Evolutionary conservation across 495 filamentous ascomycete genomes (phyloP).

Genomic region (Trichoderma orchidacearum): DNA sequence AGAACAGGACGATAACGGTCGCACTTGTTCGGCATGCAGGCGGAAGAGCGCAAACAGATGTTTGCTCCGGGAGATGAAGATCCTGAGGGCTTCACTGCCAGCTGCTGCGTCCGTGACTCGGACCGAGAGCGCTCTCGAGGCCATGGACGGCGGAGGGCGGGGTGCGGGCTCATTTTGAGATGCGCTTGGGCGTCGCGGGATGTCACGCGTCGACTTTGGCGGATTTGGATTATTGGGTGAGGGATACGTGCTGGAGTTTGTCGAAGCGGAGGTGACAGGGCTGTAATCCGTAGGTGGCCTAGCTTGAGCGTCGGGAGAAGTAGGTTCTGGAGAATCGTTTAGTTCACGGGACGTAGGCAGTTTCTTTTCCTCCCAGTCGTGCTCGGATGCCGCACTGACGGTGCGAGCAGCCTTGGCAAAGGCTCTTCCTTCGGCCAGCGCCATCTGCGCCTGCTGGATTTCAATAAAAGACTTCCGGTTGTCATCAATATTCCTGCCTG

Average conservation of each 20-base stretch:
- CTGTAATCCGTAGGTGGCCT: slow-evolving; percentile 8
- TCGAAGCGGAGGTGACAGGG: slow-evolving; percentile 13
- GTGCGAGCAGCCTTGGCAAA: slow-evolving; percentile 39
- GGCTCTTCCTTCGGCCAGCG: slow-evolving; percentile 56
- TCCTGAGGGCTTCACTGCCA: slow-evolving; percentile 49
- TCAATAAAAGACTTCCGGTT: slow-evolving; percentile 35
- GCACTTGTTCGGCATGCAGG: slow-evolving; percentile 56
- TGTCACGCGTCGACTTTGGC: background rate
- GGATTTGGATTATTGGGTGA: background rate
- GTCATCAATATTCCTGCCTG: slow-evolving; percentile 15
- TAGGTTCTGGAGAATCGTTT: slow-evolving; percentile 12
- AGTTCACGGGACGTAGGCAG: slow-evolving; percentile 3
- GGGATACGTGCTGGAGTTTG: slow-evolving; percentile 10
- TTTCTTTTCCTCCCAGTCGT: slow-evolving; percentile 10
- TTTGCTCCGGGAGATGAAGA: slow-evolving; percentile 51
- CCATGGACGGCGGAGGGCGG: slow-evolving; percentile 7
- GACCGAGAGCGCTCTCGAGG: slow-evolving; percentile 11
- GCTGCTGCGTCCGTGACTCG: slow-evolving; percentile 23
- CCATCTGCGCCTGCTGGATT: slow-evolving; percentile 57
- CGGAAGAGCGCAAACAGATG: slow-evolving; percentile 56
- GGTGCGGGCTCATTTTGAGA: slow-evolving; percentile 10
- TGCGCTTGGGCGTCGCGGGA: slow-evolving; percentile 11
- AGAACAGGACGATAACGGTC: slow-evolving; percentile 42
- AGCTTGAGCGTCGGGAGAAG: background rate
- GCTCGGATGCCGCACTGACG: slow-evolving; percentile 12